phyloP scores from a whole-genome alignment of 2,329 filamentous ascomycete genomes.

The Penicillium sp. region DNA sequence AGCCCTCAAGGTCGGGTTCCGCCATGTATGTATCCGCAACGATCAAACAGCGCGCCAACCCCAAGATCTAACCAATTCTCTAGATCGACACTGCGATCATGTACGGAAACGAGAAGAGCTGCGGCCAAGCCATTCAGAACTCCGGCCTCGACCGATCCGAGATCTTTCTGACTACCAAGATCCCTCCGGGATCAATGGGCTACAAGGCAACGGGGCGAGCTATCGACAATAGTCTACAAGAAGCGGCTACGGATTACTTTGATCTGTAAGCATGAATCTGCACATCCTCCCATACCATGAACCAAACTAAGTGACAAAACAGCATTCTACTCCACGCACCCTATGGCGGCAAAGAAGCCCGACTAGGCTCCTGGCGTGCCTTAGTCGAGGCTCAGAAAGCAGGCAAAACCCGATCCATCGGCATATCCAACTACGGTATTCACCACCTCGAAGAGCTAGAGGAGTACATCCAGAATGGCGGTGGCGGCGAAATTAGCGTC shows the following conservation, averaged over 20 bases:
- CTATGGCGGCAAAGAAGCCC: slow-evolving; percentile 68
- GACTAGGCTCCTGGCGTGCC: slow-evolving; percentile 73
- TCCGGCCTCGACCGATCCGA: slow-evolving; percentile 62
- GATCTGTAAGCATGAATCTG: slow-evolving; percentile 56
- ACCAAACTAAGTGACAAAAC: background rate
- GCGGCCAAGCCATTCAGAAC: slow-evolving; percentile 65
- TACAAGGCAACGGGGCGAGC: slow-evolving; percentile 69
- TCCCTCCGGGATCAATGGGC: slow-evolving; percentile 62
- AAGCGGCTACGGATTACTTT: slow-evolving; percentile 70
- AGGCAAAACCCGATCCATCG: slow-evolving; percentile 69
- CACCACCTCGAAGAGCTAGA: slow-evolving; percentile 70
- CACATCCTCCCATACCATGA: background rate
- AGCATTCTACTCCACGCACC: slow-evolving; percentile 72
- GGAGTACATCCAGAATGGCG: slow-evolving; percentile 56
- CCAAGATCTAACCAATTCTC: background rate
- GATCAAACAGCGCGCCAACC: background rate
- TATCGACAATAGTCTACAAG: slow-evolving; percentile 62
- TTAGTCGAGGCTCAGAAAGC: slow-evolving; percentile 73
- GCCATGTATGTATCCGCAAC: slow-evolving; percentile 27
- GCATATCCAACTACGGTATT: slow-evolving; percentile 77
- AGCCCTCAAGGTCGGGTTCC: slow-evolving; percentile 31
- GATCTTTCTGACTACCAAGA: slow-evolving; percentile 78
- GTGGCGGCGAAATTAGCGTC: slow-evolving; percentile 64
- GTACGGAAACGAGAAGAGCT: slow-evolving; percentile 71
- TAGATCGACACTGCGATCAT: slow-evolving; percentile 62